These are phyloP conservation scores for Cruciata laevipes DNA, from an alignment of 257 asterid genomes.

Conservation along the genomic window DNA sequence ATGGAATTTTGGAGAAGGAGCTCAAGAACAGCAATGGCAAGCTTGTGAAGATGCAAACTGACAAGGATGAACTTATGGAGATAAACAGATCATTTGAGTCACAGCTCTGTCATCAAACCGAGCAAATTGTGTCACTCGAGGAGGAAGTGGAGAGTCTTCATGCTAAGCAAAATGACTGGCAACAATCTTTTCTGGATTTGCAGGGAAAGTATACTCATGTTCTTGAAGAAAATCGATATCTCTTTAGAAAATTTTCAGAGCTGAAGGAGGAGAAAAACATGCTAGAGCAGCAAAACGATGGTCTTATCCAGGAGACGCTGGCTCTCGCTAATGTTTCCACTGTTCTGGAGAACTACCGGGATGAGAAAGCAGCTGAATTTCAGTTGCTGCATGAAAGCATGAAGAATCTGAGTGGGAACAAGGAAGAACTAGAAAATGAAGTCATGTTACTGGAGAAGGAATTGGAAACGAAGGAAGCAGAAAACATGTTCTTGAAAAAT, in stretches of 20 bases:
- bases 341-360: slow-evolving; percentile 36
- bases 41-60: slow-evolving; percentile 40
- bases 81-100: slow-evolving; percentile 46
- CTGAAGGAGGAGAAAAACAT: slow-evolving; percentile 48
- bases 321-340: slow-evolving; percentile 38
- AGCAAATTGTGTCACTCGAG: slow-evolving; percentile 36
- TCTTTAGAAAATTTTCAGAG: slow-evolving; percentile 45
- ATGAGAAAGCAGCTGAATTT: slow-evolving; percentile 46
- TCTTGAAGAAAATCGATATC: slow-evolving; percentile 47
- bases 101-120: slow-evolving; percentile 33
- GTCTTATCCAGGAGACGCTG: slow-evolving; percentile 42
- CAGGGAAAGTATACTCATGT: slow-evolving; percentile 35
- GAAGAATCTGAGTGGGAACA: slow-evolving; percentile 37
- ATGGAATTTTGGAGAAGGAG: slow-evolving; percentile 47
- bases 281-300: slow-evolving; percentile 48
- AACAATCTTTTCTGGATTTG: slow-evolving; percentile 38
- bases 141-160: slow-evolving; percentile 41
- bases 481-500: slow-evolving; percentile 47
- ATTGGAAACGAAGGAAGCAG: slow-evolving; percentile 52
- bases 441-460: slow-evolving; percentile 34
- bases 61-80: slow-evolving; percentile 48
- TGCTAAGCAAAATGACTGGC: slow-evolving; percentile 41
- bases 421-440: slow-evolving; percentile 42
- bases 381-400: slow-evolving; percentile 43
- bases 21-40: slow-evolving; percentile 36